These are phyloP conservation scores for Coniella lustricola DNA, from an alignment of 2,329 filamentous ascomycete species.

Conservation along the genomic window DNA sequence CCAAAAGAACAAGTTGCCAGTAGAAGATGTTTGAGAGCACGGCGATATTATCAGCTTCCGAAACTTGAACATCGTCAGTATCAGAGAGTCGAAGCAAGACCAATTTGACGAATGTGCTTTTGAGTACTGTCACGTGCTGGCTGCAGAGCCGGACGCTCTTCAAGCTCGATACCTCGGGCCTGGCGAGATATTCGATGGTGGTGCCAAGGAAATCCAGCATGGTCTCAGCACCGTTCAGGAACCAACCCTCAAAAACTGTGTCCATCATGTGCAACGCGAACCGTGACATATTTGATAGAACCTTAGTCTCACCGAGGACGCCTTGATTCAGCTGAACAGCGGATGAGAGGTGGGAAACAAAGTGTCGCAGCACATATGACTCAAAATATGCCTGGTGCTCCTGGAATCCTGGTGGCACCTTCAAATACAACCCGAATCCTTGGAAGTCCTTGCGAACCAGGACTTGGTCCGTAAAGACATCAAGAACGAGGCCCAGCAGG, in stretches of 20 bases:
- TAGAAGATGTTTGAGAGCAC: constrained; percentile 85
- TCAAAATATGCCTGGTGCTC: constrained; percentile 96
- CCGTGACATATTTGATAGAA: constrained; percentile 79
- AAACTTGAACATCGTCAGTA: constrained; percentile 58
- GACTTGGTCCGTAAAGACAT: constrained; percentile 79
- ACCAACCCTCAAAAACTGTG: constrained; percentile 93
- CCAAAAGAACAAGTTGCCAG: constrained; percentile 89
- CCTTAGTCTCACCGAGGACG: constrained; percentile 69
- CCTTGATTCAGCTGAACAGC: constrained; percentile 65
- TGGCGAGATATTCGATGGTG: constrained; percentile 80
- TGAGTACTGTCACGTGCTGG: constrained; percentile 70
- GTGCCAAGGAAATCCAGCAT: constrained; percentile 82
- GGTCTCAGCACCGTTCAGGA: constrained; percentile 76
- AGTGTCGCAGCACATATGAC: constrained; percentile 74
- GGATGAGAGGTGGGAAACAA: constrained; percentile 63
- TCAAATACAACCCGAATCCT: constrained; percentile 77
- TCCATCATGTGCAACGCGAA: constrained; percentile 78
- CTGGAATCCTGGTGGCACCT: constrained; percentile 84
- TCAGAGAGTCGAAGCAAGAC: constrained; percentile 78
- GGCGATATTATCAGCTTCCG: constrained; percentile 55
- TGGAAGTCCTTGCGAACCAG: constrained; percentile 83
- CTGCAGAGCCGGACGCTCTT: constrained; percentile 91
- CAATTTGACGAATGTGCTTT: constrained; percentile 69
- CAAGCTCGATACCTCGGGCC: constrained; percentile 69
- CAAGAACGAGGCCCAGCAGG: constrained; percentile 68